Conservation (phyloP, 345 rosid genomes). For the Heritiera fomes region DNA sequence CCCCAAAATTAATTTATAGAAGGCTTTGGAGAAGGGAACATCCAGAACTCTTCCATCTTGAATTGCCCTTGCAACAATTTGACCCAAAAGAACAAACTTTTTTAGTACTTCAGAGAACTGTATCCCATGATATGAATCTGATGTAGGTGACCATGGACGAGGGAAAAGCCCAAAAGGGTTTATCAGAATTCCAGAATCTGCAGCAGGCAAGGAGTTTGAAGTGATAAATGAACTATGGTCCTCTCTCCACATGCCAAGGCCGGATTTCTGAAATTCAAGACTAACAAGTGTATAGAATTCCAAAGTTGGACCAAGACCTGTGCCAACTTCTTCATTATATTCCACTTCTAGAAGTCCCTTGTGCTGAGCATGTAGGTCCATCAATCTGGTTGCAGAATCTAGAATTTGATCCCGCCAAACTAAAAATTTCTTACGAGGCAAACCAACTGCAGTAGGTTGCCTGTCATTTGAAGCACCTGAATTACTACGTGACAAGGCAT, state of each 20-base stretch:
- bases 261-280: constrained; percentile 76
- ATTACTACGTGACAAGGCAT: constrained; percentile 42
- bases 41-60: constrained; percentile 96
- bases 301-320: constrained; percentile 97
- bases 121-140: constrained; percentile 37
- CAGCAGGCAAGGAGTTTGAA: constrained; percentile 24
- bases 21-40: constrained; percentile 82
- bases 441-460: constrained; percentile 39
- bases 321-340: constrained; percentile 91
- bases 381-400: constrained; percentile 80
- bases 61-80: constrained; percentile 85
- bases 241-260: constrained; percentile 89
- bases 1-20: constrained; percentile 74
- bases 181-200: constrained; percentile 33
- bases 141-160: constrained; percentile 60
- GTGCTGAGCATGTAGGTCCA: constrained; percentile 59
- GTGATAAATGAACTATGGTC: constrained; percentile 42
- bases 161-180: constrained; percentile 78
- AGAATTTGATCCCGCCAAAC: constrained; percentile 71
- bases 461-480: constrained; percentile 53
- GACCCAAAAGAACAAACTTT: constrained; percentile 77
- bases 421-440: constrained; percentile 70
- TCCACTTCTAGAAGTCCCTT: constrained; percentile 79
- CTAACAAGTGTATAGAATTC: constrained; percentile 91
- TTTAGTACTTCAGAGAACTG: constrained; percentile 54